Base-by-base conservation (phyloP, 371 early-diverging fungal genomes). In the Mucor plumbeus region DNA sequence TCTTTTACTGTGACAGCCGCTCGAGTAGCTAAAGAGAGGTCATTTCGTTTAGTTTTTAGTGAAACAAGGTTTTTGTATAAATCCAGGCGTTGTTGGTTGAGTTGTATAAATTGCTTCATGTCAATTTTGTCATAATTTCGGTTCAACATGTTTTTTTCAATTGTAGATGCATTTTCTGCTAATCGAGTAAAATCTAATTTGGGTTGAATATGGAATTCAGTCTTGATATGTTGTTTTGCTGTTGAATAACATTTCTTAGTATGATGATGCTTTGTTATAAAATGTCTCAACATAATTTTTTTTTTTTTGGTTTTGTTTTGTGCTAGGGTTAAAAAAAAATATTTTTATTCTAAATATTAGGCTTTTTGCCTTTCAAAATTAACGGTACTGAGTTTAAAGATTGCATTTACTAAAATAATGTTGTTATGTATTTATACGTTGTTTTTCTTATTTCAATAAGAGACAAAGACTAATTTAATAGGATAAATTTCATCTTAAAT, bases 151-250 rank as follows among this genome's bases (percentile, higher is more conserved):
- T 90, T 92, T 41, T 76, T 43, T 33, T 78, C 68, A 14, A 91
- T 73, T 5, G 33, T 6, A 11, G 64, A 75, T 4, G 72, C 75
- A 64, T 86, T 79, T 54, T 83, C 81, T 15, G 82, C 73, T 50
- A 91, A 73, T 64, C 70, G 50, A 31, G 76, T 80, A 76, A 88
- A 92, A 76, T 92, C 85, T 11, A 90, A 74, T 15, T 81, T 85
- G 4, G 88, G 84, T n/a, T 76, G 77, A 54, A 84, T 76, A 17
- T 67, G 66, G 35, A 62, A 65, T 5, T 58, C 61, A 43, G 11
- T 36, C 21, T 58, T 50, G 1, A 26, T 7, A 21, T 50, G 50
- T 3, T 44, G 44, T 36, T 44, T 56, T 33, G 57, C 40, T 35
- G 33, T 63, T 41, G 63, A 41, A 54, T 63, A 63, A 21, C 47